Evolutionary conservation across 2,329 filamentous ascomycete species (phyloP).

Genomic region (Diplodia mutila): DNA sequence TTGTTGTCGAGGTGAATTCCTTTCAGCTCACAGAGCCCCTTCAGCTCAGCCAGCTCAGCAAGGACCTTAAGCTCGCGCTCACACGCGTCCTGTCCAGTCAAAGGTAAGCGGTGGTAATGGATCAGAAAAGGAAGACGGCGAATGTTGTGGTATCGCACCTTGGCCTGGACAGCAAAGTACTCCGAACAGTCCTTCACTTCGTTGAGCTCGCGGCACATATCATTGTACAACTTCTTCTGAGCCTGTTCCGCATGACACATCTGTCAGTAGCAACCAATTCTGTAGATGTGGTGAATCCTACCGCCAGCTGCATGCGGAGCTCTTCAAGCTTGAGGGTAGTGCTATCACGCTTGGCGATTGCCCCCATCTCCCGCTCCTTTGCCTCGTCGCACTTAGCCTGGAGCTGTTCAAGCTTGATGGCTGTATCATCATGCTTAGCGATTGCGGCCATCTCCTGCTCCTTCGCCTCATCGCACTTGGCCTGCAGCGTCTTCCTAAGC

Average conservation of each 20-base stretch:
- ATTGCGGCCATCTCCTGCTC: not conserved
- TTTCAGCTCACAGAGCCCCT: not conserved
- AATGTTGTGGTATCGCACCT: not conserved
- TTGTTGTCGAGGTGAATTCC: not conserved
- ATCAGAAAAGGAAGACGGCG: not conserved
- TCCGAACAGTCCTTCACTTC: not conserved
- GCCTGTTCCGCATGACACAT: not conserved
- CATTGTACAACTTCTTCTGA: not conserved
- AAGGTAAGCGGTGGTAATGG: not conserved
- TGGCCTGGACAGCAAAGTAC: not conserved
- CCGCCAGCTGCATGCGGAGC: not conserved
- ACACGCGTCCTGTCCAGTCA: not conserved
- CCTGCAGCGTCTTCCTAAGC: not conserved
- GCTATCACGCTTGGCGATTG: not conserved
- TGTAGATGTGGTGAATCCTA: no score
- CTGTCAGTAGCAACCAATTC: not conserved
- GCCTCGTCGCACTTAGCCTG: not conserved
- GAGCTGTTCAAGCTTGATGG: not conserved
- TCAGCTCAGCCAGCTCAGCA: not conserved
- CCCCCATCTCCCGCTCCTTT: not conserved
- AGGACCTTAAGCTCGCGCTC: not conserved
- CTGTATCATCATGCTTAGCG: not conserved
- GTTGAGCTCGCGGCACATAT: not conserved
- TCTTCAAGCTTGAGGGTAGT: not conserved
- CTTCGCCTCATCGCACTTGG: not conserved